Conservation (phyloP, 495 filamentous ascomycete species). For the Entonaema liquescens region DNA sequence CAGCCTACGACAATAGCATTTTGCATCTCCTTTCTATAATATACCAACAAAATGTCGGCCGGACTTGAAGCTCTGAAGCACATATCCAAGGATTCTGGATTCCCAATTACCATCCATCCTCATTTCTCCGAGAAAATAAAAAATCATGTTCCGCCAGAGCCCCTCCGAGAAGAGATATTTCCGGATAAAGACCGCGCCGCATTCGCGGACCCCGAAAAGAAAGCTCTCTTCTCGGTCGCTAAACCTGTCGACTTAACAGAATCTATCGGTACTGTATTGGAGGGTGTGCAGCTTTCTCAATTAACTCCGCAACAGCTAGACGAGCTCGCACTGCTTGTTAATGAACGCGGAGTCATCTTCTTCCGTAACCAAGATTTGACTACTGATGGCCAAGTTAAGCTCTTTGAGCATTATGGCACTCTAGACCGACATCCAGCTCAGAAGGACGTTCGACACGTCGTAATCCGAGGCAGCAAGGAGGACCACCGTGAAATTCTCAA, state of each 20-base stretch:
- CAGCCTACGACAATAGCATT: neutral
- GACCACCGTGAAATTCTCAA: slow-evolving; percentile 43
- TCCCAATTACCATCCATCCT: slow-evolving; percentile 58
- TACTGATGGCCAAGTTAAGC: slow-evolving; percentile 59
- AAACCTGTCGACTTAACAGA: slow-evolving; percentile 61
- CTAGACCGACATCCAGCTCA: slow-evolving; percentile 61
- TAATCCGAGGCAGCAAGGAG: slow-evolving; percentile 42
- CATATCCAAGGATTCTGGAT: slow-evolving; percentile 51
- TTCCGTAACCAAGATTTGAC: slow-evolving; percentile 61
- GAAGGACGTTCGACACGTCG: slow-evolving; percentile 50
- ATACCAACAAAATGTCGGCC: slow-evolving; percentile 34
- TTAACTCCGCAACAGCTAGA: slow-evolving; percentile 53
- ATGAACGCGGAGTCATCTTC: slow-evolving; percentile 59
- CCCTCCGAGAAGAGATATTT: slow-evolving; percentile 49
- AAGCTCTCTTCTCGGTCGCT: slow-evolving; percentile 56
- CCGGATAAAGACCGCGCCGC: slow-evolving; percentile 59
- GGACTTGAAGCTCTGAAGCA: slow-evolving; percentile 49
- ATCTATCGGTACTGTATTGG: slow-evolving; percentile 59
- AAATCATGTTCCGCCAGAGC: slow-evolving; percentile 56
- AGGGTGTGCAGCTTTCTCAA: slow-evolving; percentile 57
- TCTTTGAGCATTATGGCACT: slow-evolving; percentile 62
- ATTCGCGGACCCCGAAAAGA: slow-evolving; percentile 63
- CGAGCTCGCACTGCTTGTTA: slow-evolving; percentile 57
- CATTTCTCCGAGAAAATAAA: slow-evolving; percentile 72
- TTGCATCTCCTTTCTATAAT: neutral